Base-by-base conservation (phyloP, 306 rosid species). In the Adenanthera pavonina region DNA sequence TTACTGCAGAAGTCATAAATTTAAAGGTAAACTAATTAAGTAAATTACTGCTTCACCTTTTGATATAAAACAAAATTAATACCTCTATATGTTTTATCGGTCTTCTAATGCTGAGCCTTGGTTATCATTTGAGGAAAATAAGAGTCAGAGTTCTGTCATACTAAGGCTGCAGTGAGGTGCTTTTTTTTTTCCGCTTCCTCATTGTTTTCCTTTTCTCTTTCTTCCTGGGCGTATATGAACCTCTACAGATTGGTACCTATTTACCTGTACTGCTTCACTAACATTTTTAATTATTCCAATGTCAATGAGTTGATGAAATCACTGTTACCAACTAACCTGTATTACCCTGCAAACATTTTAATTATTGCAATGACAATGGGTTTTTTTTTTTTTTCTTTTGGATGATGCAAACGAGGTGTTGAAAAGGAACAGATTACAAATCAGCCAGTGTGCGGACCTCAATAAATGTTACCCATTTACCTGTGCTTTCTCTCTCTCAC, bases 11-110 rank as follows among this genome's bases (percentile, higher is more conserved):
- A 78, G 78, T 89, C 30, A 67, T 81, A 82, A 84, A 40, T 80
- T 89, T 95, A 82, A 90, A 91, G 95, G 98, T 91, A 79, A 74
- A 52, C 75, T 76, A 46, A 81, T 47, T 81, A 38, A 72, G 78
- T 51, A 20, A 64, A 54, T 74, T 64, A 40, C 59, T 77, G 48
- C 30, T 75, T 15, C 41, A n/a, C 59, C 53, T 57, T 80, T 72
- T 44, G 51, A 44, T 64, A 53, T 54, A 62, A 14, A 75, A 62
- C 57, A 56, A 40, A 75, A 76, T 8, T 14, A 48, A 35, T 70
- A 35, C 66, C 30, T 84, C 57, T 69, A 16, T 9, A 16, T 38
- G 10, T 51, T 16, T 72, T 59, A 14, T 69, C 62, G 12, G 71
- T 72, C 56, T 79, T 79, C 62, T 46, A 12, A 51, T 68, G 52